phyloP scores from a whole-genome alignment of 441 rosid genomes.

The Populus trichocarpa region DNA sequence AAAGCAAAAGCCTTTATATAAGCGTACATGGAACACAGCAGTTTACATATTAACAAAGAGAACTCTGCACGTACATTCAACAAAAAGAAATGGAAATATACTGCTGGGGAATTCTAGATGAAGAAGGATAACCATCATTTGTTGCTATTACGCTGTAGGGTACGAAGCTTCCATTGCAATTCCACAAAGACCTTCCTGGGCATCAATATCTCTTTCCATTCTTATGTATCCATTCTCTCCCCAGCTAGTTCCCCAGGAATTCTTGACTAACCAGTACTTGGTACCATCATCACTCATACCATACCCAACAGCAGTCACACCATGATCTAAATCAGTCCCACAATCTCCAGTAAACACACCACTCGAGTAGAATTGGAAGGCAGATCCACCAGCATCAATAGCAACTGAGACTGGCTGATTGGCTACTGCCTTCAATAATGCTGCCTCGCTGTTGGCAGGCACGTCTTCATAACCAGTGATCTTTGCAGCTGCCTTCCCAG shows the following conservation, averaged over 20 bases:
- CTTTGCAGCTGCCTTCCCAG: not conserved
- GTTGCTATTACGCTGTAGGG: conserved; percentile 21
- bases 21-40: not conserved
- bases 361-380: not conserved
- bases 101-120: not conserved
- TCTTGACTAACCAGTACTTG: not conserved
- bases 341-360: not conserved
- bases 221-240: conserved; percentile 49
- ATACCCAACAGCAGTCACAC: not conserved
- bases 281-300: not conserved
- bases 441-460: not conserved
- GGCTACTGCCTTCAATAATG: not conserved
- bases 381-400: not conserved
- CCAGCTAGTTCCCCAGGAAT: conserved; percentile 18
- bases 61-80: not conserved
- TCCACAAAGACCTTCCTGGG: conserved; percentile 39
- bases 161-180: conserved; percentile 36
- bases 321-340: too few relatives aligned
- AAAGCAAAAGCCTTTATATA: not conserved
- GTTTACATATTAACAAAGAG: not conserved
- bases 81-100: not conserved
- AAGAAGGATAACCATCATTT: not conserved
- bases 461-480: not conserved
- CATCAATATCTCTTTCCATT: conserved; percentile 35
- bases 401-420: not conserved